A percentile compares a stretch with the other conserved stretches of the same genome.
Conservation (phyloP, 1,139 yeast genomes). For the Wickerhamiella infanticola region DNA sequence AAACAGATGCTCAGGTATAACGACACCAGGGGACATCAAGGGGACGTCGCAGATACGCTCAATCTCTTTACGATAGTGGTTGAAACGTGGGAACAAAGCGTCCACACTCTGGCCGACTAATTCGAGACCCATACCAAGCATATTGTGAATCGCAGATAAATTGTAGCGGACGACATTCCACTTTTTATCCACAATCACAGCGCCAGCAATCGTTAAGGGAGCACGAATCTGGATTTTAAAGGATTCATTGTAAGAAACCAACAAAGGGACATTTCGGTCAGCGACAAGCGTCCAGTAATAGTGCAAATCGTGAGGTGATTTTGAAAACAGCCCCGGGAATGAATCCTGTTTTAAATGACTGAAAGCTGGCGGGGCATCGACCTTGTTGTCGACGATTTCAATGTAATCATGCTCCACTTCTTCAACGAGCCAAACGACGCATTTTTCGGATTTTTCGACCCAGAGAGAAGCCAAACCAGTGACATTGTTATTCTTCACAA, state of each 20-base stretch:
- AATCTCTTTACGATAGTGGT: slow-evolving; percentile 37
- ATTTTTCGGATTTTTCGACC: slow-evolving; percentile 56
- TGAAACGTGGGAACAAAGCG: slow-evolving; percentile 50
- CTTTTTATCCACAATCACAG: slow-evolving; percentile 38
- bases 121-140: slow-evolving; percentile 48
- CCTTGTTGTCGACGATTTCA: background rate
- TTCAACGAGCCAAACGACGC: slow-evolving; percentile 73
- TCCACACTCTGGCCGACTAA: slow-evolving; percentile 39
- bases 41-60: slow-evolving; percentile 17
- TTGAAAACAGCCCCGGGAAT: background rate
- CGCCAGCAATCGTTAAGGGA: slow-evolving; percentile 6
- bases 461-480: slow-evolving; percentile 37
- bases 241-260: slow-evolving; percentile 2
- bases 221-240: slow-evolving; percentile 2
- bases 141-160: slow-evolving; percentile 57
- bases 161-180: slow-evolving; percentile 48
- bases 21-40: slow-evolving; percentile 32
- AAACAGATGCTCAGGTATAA: slow-evolving; percentile 80
- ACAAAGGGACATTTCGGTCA: slow-evolving; percentile 2
- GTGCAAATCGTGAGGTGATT: background rate
- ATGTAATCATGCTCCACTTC: slow-evolving; percentile 38
- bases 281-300: background rate
- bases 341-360: background rate
- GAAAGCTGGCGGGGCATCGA: background rate
- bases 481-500: slow-evolving; percentile 29